Evolutionary conservation across 1,284 basidiomycete genomes (phyloP).

Genomic region (Erythrobasidium hasegawianum): DNA sequence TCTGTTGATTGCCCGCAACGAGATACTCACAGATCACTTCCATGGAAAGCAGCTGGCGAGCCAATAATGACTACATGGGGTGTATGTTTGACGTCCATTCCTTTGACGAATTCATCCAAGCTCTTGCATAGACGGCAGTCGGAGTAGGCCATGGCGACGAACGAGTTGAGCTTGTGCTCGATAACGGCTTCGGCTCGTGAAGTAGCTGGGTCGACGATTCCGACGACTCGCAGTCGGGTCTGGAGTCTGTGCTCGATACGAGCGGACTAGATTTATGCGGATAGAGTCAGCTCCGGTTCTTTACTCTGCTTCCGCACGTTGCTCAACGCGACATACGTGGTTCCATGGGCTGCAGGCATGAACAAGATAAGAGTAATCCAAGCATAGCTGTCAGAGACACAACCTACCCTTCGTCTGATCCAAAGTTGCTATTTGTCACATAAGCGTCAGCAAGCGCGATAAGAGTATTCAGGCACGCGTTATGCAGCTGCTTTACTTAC

Average conservation of each 20-base stretch:
- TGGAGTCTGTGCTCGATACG: constrained; percentile 58
- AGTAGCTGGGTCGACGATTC: constrained; percentile 83
- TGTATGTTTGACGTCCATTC: constrained; percentile 53
- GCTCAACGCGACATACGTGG: constrained; percentile 9
- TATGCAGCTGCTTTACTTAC: not conserved
- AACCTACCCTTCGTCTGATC: constrained; percentile 25
- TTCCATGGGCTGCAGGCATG: constrained; percentile 23
- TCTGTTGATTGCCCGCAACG: not conserved
- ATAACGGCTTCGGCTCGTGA: constrained; percentile 78
- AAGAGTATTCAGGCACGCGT: not conserved
- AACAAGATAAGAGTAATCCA: not conserved
- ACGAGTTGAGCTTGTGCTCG: constrained; percentile 84
- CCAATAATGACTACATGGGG: constrained; percentile 79
- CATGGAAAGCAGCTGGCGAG: constrained; percentile 88
- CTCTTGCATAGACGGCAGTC: constrained; percentile 83
- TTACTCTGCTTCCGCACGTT: no score
- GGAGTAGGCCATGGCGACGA: constrained; percentile 89
- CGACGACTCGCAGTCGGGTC: constrained; percentile 89
- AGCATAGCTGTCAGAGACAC: not conserved
- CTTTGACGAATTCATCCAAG: constrained; percentile 76
- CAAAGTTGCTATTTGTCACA: constrained; percentile 19
- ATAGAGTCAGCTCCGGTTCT: not conserved
- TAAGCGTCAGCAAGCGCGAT: not conserved
- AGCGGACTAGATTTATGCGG: constrained; percentile 10
- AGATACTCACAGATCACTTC: constrained; percentile 52